Evolutionary conservation across 1,284 basidiomycete genomes (phyloP), one percentile per base, ranked within the genome.

Genomic region (Apiotrichum akiyoshidainum): DNA sequence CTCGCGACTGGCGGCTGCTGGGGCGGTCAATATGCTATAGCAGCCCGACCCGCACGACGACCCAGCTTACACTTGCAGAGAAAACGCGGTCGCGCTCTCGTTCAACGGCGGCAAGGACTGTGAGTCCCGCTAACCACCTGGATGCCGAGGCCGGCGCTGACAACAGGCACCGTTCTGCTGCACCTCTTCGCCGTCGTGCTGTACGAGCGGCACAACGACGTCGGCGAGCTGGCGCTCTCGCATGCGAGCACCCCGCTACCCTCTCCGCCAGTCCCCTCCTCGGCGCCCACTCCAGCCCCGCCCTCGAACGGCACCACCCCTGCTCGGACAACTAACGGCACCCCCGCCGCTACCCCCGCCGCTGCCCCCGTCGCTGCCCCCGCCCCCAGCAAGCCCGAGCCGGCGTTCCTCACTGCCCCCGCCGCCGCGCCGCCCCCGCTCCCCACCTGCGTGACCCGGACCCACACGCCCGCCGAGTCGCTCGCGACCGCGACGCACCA

Each of bases 31-130:
- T 11, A 16, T 3, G 37, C 12, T 4, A 16, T 11, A 39, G 37
- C 40, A 14, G 41, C 26, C 26, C 46, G 16, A 50, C 31, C n/a
- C n/a, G 22, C 37, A 44, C 39, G 33, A 51, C 17, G 17, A 35
- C 21, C 50, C 22, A 42, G 19, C 48, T 50, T 19, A 50, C 26
- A 16, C 17, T 11, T 1, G 5, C 63, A 86, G 90, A 40, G 82
- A 84, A 70, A 83, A 87, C 44, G 81, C 82, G 54, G 79, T 92
- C 16, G 88, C 89, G 7, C 81, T 99, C 54, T 96, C 92, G 75
- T 99, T 97, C 80, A 99, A 99, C 68, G 95, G 95, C 14, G 95
- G 95, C 46, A 99, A 99, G 76, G 95, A 99, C 73, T 98, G 93
- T 93, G 68, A 69, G 89, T 81, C 26, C 14, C 13, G 22, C n/a